These are phyloP conservation scores for Quercus wislizeni DNA, from an alignment of 306 rosid species.

Conservation along the genomic window DNA sequence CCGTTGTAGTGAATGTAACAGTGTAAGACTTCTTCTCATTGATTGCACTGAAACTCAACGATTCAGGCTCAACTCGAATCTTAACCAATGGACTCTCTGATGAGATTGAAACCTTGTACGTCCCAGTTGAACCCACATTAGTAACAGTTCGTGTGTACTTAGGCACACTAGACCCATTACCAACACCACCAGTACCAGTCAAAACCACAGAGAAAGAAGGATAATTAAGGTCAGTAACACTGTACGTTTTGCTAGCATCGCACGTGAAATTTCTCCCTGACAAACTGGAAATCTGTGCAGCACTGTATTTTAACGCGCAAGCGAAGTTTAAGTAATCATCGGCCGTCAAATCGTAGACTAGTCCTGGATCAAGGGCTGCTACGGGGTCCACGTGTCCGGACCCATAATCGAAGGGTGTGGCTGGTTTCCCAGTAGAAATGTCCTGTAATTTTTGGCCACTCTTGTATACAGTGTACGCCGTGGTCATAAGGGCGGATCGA, in stretches of 20 bases:
- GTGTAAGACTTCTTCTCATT: constrained; percentile 64
- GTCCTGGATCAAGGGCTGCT: constrained; percentile 71
- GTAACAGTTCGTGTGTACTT: constrained; percentile 57
- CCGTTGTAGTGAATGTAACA: constrained; percentile 38
- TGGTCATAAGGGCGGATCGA: constrained; percentile 81
- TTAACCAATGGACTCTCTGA: constrained; percentile 32
- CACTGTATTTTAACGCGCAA: constrained; percentile 64
- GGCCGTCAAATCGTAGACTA: constrained; percentile 61
- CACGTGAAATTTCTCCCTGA: constrained; percentile 51
- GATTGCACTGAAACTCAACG: constrained; percentile 39
- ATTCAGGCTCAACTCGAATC: constrained; percentile 54
- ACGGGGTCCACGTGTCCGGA: constrained; percentile 79
- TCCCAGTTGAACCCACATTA: constrained; percentile 60
- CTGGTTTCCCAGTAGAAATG: constrained; percentile 41
- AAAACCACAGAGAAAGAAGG: constrained; percentile 69
- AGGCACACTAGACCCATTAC: constrained; percentile 27
- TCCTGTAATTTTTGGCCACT: constrained; percentile 43
- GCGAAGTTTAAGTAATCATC: constrained; percentile 65
- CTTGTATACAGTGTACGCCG: constrained; percentile 58
- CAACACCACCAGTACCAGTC: constrained; percentile 22
- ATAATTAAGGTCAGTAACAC: constrained; percentile 57
- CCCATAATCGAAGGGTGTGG: constrained; percentile 69
- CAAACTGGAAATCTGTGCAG: constrained; percentile 23
- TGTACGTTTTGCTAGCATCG: constrained; percentile 39
- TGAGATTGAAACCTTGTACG: constrained; percentile 38